phyloP scores from a whole-genome alignment of 352 stramenopile species.

The Phytophthora agathidicida region DNA sequence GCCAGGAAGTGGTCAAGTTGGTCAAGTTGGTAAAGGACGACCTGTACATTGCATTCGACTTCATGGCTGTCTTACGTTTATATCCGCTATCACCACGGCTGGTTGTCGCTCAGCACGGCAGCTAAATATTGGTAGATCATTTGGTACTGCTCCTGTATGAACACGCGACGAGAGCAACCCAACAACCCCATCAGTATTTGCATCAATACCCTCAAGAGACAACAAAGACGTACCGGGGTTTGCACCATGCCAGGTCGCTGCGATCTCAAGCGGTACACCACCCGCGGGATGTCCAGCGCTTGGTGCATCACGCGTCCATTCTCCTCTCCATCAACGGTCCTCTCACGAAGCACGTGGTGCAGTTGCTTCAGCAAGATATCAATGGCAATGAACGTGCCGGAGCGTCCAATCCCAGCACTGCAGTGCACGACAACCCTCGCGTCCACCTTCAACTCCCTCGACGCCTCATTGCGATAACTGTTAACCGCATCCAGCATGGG shows the following conservation, averaged over 20 bases:
- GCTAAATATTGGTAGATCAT: slow-evolving; percentile 88
- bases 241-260: slow-evolving; percentile 87
- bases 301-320: slow-evolving; percentile 26
- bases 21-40: too few relatives aligned
- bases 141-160: slow-evolving; percentile 76
- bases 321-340: slow-evolving; percentile 21
- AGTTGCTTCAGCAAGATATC: slow-evolving; percentile 75
- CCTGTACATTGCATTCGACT: slow-evolving; percentile 7
- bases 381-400: slow-evolving; percentile 86
- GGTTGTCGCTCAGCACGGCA: slow-evolving; percentile 54
- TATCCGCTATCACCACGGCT: slow-evolving; percentile 53
- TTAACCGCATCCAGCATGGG: slow-evolving; percentile 79
- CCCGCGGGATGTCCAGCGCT: slow-evolving; percentile 57
- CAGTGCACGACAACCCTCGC: slow-evolving; percentile 73
- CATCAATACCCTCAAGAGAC: neutral
- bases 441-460: slow-evolving; percentile 22
- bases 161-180: slow-evolving; percentile 1
- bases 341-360: slow-evolving; percentile 28
- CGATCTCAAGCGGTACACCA: slow-evolving; percentile 69
- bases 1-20: too few relatives aligned
- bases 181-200: neutral
- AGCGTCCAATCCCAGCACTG: slow-evolving; percentile 82
- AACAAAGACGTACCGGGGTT: slow-evolving; percentile 59
- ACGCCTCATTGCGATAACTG: slow-evolving; percentile 40
- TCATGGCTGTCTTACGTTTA: neutral